Percentiles rank a stretch among this genome's conserved stretches.
phyloP scores from a whole-genome alignment of 169 alveolate species.

The Cryptosporidium xiaoi region DNA sequence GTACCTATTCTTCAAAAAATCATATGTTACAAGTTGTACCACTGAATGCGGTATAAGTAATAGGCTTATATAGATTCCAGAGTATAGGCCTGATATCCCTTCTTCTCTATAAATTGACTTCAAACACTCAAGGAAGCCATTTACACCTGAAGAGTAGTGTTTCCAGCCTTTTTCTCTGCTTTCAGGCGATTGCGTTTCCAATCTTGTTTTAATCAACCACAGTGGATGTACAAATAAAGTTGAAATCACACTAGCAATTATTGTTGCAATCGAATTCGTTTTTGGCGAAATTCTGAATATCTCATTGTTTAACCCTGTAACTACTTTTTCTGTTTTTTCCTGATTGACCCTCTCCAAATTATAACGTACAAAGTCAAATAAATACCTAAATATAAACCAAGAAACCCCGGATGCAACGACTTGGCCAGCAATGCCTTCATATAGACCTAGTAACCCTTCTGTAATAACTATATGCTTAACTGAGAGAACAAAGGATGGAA shows the following conservation, averaged over 20 bases:
- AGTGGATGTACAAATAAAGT: conserved; percentile 61
- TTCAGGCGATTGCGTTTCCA: conserved; percentile 44
- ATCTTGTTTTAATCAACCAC: conserved; percentile 58
- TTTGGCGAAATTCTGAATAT: conserved; percentile 8
- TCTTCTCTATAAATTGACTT: conserved; percentile 2
- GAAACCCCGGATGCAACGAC: conserved; percentile 59
- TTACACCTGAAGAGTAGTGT: conserved; percentile 60
- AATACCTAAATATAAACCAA: conserved; percentile 63
- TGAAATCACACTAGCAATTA: conserved; percentile 44
- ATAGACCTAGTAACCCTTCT: conserved; percentile 49
- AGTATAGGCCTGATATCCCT: conserved; percentile 45
- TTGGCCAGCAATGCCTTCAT: conserved; percentile 39
- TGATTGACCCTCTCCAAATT: neutral
- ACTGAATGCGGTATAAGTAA: conserved; percentile 46
- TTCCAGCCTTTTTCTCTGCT: conserved; percentile 44
- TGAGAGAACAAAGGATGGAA: conserved; percentile 13
- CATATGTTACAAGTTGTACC: conserved; percentile 54
- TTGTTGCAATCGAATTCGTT: conserved; percentile 54
- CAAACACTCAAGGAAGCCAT: conserved; percentile 46
- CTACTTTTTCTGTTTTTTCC: neutral
- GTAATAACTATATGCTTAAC: conserved; percentile 10
- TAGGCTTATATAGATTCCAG: conserved; percentile 33
- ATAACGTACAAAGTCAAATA: conserved; percentile 48
- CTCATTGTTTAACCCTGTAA: neutral
- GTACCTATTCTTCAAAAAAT: conserved; percentile 7